Evolutionary conservation across 768 basidiomycete species (phyloP), one percentile per base, ranked within the genome.

Genomic region (Neoboletus brunneissimus): DNA sequence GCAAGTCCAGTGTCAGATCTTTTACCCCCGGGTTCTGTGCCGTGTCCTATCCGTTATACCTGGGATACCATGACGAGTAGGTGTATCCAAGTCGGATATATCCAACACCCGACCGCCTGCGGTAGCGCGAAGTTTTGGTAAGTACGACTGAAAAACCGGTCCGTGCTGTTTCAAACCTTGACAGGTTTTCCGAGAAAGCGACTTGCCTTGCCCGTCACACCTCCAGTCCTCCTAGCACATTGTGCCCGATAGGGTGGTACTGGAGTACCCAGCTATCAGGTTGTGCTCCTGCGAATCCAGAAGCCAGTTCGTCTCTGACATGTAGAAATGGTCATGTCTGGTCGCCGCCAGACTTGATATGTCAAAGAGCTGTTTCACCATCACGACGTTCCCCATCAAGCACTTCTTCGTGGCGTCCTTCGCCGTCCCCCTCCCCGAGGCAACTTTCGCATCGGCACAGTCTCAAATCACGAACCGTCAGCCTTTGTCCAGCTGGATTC

Each of bases 401-500:
- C n/a, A 10, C 37, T 27, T 51, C 51, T 23, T 62, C 73, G 18
- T 64, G 73, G 15, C 72, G 69, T 13, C 63, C 75, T 25, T 64
- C 75, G n/a, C 72, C 78, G 20, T 78, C 82, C 35, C 69, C 57
- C 10, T 60, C 61, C 53, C 29, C 55, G 25, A 64, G 64, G 40
- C 22, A 66, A 43, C 16, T 54, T 34, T 43, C 63, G 49, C 64
- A 62, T 56, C 75, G 71, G 59, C 68, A 71, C 5, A 22, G 43
- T 7, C 59, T 66, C 44, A 75, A 76, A 61, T 72, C 75, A 50
- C 79, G 80, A 51, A 41, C 32, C 8, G 43, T 72, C 7, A 59
- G 58, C 29, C 75, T 79, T 56, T 88, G 86, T 77, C 85, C 85
- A 18, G 62, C 63, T 43, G 79, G 77, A 34, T 69, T 83, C 32